A percentile compares a stretch with the other conserved stretches of the same genome.
Conservation (phyloP, 345 rosid species). For the Dipteronia sinensis region DNA sequence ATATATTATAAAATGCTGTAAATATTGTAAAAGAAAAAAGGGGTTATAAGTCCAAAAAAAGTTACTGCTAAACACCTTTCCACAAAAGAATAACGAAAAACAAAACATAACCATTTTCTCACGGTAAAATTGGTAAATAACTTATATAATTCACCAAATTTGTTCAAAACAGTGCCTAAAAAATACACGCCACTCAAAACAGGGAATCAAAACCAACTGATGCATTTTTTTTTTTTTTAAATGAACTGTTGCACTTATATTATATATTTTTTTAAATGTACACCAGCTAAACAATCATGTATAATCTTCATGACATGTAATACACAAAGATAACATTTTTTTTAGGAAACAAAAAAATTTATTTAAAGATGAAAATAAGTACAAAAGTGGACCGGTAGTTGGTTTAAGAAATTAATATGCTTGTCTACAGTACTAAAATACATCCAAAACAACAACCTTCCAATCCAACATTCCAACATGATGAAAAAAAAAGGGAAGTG, state of each 20-base stretch:
- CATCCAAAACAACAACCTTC: no score
- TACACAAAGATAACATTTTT: background rate
- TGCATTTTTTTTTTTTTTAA: no score
- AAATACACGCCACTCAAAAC: background rate
- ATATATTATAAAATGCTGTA: background rate
- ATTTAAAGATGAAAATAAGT: no score
- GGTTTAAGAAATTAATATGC: no score
- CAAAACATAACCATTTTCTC: background rate
- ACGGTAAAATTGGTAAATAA: background rate
- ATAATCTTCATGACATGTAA: background rate
- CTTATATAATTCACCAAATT: background rate
- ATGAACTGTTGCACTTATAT: background rate
- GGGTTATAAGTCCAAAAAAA: background rate
- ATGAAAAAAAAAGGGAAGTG: no score
- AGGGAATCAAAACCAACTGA: background rate
- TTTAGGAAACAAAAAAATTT: no score
- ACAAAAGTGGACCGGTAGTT: no score
- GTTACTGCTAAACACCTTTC: background rate
- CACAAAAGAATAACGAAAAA: background rate
- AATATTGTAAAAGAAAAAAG: background rate
- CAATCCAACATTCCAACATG: no score
- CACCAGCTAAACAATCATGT: background rate
- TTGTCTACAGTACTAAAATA: no score
- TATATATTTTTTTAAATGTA: background rate
- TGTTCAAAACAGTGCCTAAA: background rate